Evolutionary conservation across 306 rosid species (phyloP), one percentile per base, ranked within the genome.

Genomic region (Rosa multiflora): DNA sequence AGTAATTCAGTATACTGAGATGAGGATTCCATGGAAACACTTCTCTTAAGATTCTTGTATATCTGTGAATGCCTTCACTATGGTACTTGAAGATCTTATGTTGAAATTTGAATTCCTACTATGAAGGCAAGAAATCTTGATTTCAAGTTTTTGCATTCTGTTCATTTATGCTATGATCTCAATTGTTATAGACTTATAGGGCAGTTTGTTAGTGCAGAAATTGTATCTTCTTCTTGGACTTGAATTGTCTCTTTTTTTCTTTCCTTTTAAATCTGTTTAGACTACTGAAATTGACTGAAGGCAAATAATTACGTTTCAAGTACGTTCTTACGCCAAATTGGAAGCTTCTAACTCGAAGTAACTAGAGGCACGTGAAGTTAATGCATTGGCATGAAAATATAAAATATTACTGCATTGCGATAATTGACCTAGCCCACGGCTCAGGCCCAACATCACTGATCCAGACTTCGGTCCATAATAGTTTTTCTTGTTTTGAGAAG

Each of bases 11-110:
- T 70, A 43, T n/a, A 43, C 64, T 39, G 72, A 56, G 42, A 80
- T 76, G 56, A 72, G 67, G 68, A 80, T 29, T 56, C 64, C 53
- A 53, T 26, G 51, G 77, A 78, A 53, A 53, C 77, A 39, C 80
- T 39, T 32, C 8, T n/a, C 20, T 72, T 35, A 3, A 77, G 82
- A 56, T 37, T 72, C 75, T 66, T 77, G 74, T 64, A 55, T 43
- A 47, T 64, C 62, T 23, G 68, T 76, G 23, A 56, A 51, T 51
- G 64, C 18, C 48, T 26, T 56, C 18, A 46, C 13, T 11, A 52
- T 46, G 23, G 26, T 23, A 71, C 49, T 55, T 44, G 52, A 35
- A 70, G 56, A 17, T 71, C 71, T 72, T 74, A 23, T 70, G 75
- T 48, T 56, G 51, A 48, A 53, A 70, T 37, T 61, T 56, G 51